Percentiles rank a stretch among this genome's conserved stretches.
Evolutionary conservation across 192 early-diverging fungal species (phyloP).

Genomic region (Coemansia sp.): DNA sequence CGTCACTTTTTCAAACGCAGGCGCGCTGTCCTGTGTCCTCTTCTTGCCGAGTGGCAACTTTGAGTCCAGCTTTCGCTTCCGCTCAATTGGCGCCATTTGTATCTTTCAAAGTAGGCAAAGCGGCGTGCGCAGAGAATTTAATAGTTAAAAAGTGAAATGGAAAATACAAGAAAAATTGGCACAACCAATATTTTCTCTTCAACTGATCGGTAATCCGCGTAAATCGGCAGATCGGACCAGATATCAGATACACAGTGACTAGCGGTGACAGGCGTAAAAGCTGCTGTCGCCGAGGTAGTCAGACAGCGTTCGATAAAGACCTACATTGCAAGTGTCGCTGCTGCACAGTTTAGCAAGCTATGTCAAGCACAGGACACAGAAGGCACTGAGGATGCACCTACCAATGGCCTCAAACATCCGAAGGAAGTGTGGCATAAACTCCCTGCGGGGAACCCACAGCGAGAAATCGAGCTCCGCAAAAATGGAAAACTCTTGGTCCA

Average conservation of each 20-base stretch:
- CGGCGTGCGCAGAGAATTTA: too few relatives aligned
- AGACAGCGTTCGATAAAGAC: slow-evolving; percentile 20
- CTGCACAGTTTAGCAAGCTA: background rate
- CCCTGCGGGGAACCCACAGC: slow-evolving; percentile 78
- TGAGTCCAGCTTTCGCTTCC: slow-evolving; percentile 2
- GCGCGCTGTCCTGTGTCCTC: background rate
- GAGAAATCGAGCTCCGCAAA: slow-evolving; percentile 91
- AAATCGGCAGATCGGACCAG: background rate
- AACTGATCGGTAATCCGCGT: background rate
- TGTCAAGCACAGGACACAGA: background rate
- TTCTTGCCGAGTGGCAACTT: background rate
- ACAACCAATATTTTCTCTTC: background rate
- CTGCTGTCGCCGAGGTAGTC: slow-evolving; percentile 27
- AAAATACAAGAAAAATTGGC: background rate
- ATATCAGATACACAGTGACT: background rate
- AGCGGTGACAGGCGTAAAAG: slow-evolving; percentile 10
- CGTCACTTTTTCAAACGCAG: background rate
- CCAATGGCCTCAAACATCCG: slow-evolving; percentile 69
- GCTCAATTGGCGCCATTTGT: slow-evolving; percentile 4
- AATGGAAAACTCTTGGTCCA: slow-evolving; percentile 85
- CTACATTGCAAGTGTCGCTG: background rate
- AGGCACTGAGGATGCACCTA: slow-evolving; percentile 12
- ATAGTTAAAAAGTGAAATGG: too few relatives aligned
- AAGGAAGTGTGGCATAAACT: slow-evolving; percentile 92
- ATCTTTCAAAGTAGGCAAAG: too few relatives aligned